Evolutionary conservation across 495 filamentous ascomycete genomes (phyloP).

Genomic region (Penicillium cinerascens): DNA sequence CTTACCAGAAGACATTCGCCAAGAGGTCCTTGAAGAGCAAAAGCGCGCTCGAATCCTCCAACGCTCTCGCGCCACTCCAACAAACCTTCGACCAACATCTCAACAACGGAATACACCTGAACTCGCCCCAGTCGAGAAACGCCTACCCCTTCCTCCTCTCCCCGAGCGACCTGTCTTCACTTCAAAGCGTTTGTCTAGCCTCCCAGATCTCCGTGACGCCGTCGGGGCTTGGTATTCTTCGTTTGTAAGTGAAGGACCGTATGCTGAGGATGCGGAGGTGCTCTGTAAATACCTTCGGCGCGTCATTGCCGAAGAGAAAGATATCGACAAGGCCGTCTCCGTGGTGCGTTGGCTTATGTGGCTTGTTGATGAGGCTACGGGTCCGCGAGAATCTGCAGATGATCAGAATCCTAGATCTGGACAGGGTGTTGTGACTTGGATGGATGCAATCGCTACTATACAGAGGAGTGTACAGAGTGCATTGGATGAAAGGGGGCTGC

Average conservation of each 20-base stretch:
- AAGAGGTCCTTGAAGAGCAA: slow-evolving; percentile 73
- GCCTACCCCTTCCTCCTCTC: slow-evolving; percentile 47
- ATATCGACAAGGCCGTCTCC: slow-evolving; percentile 69
- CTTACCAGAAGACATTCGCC: slow-evolving; percentile 73
- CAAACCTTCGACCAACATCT: slow-evolving; percentile 12
- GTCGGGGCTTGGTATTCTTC: slow-evolving; percentile 65
- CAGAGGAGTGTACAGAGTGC: slow-evolving; percentile 59
- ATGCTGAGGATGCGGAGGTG: slow-evolving; percentile 69
- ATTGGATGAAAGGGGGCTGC: slow-evolving; percentile 60
- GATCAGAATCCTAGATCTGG: slow-evolving; percentile 7
- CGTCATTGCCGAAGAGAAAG: slow-evolving; percentile 68
- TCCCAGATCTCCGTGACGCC: slow-evolving; percentile 57
- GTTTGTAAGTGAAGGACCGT: slow-evolving; percentile 67
- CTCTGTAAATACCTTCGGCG: slow-evolving; percentile 62
- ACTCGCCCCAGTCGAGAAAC: slow-evolving; percentile 26
- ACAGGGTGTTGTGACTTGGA: slow-evolving; percentile 39
- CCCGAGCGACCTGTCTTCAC: slow-evolving; percentile 63
- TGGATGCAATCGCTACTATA: slow-evolving; percentile 50
- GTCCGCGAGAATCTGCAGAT: slow-evolving; percentile 2
- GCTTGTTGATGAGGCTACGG: slow-evolving; percentile 55
- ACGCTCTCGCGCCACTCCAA: slow-evolving; percentile 32
- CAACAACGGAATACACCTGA: slow-evolving; percentile 9
- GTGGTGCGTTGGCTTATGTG: slow-evolving; percentile 69
- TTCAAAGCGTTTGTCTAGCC: slow-evolving; percentile 48
- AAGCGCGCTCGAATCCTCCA: slow-evolving; percentile 52